Base-by-base conservation (phyloP, 139 green algal species). In the Volvox reticuliferus region DNA sequence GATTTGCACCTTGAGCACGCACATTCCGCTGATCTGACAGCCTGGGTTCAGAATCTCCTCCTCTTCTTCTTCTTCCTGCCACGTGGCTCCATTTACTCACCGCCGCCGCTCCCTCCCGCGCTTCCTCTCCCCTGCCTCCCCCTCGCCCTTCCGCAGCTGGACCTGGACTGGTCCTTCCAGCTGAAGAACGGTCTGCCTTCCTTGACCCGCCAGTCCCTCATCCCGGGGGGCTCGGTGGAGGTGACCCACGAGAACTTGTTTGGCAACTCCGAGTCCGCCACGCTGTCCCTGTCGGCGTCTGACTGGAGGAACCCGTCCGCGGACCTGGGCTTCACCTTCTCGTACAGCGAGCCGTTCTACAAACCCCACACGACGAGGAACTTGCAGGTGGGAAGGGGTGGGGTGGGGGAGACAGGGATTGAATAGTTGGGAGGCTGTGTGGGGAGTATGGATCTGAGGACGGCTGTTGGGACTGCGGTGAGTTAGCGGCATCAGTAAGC, bases 121-220 rank as follows among this genome's bases (percentile, higher is more conserved):
- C 44, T 55, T 55, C 35, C 68, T 44, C 24, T 79, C 65, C 36
- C 32, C 33, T 77, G 24, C 75, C 32, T 12, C 88, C 16, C 36
- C 13, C 79, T 61, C 55, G n/a, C 80, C 26, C 65, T 12, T 12
- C 65, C 65, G 65, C 71, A 96, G 94, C 88, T 96, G 68, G 94
- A 96, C 92, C 92, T 96, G 69, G 94, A 96, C 92, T 96, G 94
- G 94, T 88, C 92, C 6, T 94, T 96, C 82, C 92, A 94, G 89
- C 81, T 94, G 30, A 95, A 95, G 89, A 92, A 94, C 73, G 91
- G 89, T 55, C 26, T 96, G 28, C 94, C 94, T 32, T 87, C 91
- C 65, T 12, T 96, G 36, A 89, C 22, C 28, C 93, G 94, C 36
- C 94, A 96, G 73, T 87, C 88, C 0, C 88, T 96, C 80, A 94